These are phyloP conservation scores for Chernovozyma sophiae-reginae DNA, from an alignment of 1,139 yeast species.

Conservation along the genomic window DNA sequence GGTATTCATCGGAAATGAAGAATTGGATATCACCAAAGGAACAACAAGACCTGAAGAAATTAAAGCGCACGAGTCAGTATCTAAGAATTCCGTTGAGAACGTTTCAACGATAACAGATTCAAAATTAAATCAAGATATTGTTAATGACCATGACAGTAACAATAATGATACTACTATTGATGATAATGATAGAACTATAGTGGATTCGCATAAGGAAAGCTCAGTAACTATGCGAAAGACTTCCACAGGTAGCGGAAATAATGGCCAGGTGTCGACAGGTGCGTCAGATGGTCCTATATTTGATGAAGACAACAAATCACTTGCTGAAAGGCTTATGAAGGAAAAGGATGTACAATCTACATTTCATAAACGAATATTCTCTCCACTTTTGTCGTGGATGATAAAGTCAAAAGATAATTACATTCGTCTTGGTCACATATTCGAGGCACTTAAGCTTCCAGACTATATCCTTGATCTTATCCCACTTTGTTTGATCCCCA, in stretches of 20 bases:
- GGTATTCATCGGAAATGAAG: conserved; percentile 78
- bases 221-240: neutral
- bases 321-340: conserved; percentile 82
- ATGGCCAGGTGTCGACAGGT: neutral
- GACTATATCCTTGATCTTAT: conserved; percentile 66
- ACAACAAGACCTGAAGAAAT: conserved; percentile 4
- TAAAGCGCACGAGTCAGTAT: neutral
- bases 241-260: neutral
- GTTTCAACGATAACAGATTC: neutral
- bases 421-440: conserved; percentile 56
- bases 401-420: conserved; percentile 74
- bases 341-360: conserved; percentile 78
- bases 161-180: too few species aligned
- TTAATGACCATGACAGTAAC: neutral
- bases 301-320: conserved; percentile 57
- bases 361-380: conserved; percentile 56
- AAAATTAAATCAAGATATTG: neutral
- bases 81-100: neutral
- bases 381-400: conserved; percentile 66
- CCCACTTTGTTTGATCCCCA: conserved; percentile 70
- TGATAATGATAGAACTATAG: neutral
- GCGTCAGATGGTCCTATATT: neutral
- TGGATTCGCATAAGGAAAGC: neutral
- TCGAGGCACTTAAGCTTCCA: conserved; percentile 71
- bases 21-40: conserved; percentile 54